phyloP scores from a whole-genome alignment of 2,329 filamentous ascomycete species.

The Periglandula ipomoeae region DNA sequence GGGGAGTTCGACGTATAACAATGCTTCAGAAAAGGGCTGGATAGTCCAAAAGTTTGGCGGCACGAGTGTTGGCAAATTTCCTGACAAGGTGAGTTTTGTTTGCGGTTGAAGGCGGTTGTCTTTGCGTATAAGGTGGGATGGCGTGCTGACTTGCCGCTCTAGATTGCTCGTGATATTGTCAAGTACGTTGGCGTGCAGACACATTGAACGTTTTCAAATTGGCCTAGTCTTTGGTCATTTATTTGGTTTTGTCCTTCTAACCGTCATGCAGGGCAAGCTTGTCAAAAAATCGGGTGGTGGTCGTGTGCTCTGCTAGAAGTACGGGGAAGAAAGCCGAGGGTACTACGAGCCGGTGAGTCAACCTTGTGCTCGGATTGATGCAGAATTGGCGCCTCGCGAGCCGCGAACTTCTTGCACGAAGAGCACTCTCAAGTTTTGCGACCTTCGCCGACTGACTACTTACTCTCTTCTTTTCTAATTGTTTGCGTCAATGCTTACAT shows the following conservation, averaged over 20 bases:
- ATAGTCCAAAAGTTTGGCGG: constrained; percentile 93
- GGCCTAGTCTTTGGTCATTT: neutral
- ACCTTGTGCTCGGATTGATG: neutral
- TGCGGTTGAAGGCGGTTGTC: neutral
- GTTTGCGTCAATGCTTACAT: neutral
- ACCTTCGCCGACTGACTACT: no score
- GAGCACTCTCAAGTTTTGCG: neutral
- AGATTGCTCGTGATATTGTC: constrained; percentile 35
- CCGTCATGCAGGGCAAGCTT: constrained; percentile 34
- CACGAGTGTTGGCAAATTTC: constrained; percentile 91
- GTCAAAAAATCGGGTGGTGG: constrained; percentile 64
- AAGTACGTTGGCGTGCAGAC: constrained; percentile 22
- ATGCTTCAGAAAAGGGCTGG: constrained; percentile 49
- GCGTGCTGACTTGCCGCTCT: constrained; percentile 4
- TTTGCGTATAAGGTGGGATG: neutral
- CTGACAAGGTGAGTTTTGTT: constrained; percentile 46
- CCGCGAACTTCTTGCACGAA: neutral
- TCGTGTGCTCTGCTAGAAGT: constrained; percentile 93
- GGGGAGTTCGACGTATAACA: constrained; percentile 24
- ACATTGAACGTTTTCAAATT: neutral
- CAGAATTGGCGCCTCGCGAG: neutral
- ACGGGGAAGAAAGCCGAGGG: constrained; percentile 90
- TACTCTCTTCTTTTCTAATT: neutral
- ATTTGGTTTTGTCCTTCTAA: neutral
- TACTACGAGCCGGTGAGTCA: constrained; percentile 82